These are phyloP conservation scores for Coemansia sp. DNA, from an alignment of 192 early-diverging fungal genomes.

Conservation along the genomic window DNA sequence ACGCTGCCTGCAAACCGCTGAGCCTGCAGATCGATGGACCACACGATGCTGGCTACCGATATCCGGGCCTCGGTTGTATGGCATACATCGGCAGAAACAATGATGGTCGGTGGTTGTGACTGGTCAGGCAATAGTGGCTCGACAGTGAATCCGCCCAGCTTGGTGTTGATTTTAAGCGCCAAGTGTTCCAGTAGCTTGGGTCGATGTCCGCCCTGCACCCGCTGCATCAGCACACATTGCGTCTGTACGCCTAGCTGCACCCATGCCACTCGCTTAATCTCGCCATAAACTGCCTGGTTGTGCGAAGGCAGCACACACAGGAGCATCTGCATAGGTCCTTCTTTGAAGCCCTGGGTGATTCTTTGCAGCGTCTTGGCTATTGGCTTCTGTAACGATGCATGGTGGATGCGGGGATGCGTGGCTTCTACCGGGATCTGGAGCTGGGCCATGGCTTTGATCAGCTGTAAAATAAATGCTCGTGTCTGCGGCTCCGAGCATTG, in stretches of 20 bases:
- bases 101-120: constrained; percentile 32
- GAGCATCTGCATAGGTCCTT: constrained; percentile 15
- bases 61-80: constrained; percentile 48
- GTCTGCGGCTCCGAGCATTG: not conserved
- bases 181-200: constrained; percentile 28
- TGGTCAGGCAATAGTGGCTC: constrained; percentile 7
- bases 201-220: constrained; percentile 12
- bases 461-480: constrained; percentile 15
- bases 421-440: no score
- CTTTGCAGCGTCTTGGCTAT: no score
- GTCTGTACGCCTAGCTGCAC: constrained; percentile 53
- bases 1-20: constrained; percentile 24
- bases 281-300: constrained; percentile 35
- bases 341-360: no score
- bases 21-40: constrained; percentile 29
- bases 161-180: constrained; percentile 61
- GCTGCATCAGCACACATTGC: constrained; percentile 48
- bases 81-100: constrained; percentile 60
- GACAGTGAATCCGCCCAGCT: constrained; percentile 60
- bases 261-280: constrained; percentile 55
- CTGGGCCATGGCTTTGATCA: constrained; percentile 5
- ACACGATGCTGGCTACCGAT: constrained; percentile 53
- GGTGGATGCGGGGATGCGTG: no score
- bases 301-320: constrained; percentile 28
- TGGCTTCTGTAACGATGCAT: no score